Percentiles rank a stretch among this genome's conserved stretches.
Conservation (phyloP, 2,329 filamentous ascomycete species). For the Alternaria panax region DNA sequence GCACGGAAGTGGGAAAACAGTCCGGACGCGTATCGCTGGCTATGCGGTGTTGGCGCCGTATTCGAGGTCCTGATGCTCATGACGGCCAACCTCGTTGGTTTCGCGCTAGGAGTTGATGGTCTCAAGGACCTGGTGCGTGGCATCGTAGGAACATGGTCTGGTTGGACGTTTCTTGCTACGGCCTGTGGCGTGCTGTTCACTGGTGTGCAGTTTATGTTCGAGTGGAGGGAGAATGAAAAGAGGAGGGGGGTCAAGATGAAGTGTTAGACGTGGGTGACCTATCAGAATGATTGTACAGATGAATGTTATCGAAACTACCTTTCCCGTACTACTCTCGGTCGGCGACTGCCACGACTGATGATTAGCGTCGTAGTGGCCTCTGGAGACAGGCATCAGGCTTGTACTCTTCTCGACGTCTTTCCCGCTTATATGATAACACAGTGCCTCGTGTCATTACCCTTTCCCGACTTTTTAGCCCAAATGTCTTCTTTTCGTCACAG, state of each 20-base stretch:
- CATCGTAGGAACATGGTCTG: conserved; percentile 78
- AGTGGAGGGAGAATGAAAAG: conserved; percentile 84
- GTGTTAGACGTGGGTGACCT: conserved; percentile 62
- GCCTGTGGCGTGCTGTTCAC: conserved; percentile 82
- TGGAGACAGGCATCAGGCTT: neutral
- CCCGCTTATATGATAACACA: neutral
- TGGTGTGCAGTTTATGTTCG: conserved; percentile 94
- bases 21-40: conserved; percentile 76
- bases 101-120: conserved; percentile 90
- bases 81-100: conserved; percentile 91
- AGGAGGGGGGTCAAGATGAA: conserved; percentile 82
- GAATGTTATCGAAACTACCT: neutral
- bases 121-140: conserved; percentile 76
- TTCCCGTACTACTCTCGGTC: neutral
- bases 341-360: neutral
- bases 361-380: neutral
- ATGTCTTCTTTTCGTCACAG: neutral
- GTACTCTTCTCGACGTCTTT: neutral
- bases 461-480: neutral
- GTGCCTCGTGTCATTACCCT: neutral
- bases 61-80: conserved; percentile 94
- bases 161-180: conserved; percentile 73
- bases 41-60: conserved; percentile 83
- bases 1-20: conserved; percentile 71
- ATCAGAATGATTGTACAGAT: neutral